Evolutionary conservation across 768 basidiomycete species (phyloP).

Genomic region (Collybiopsis luxurians): DNA sequence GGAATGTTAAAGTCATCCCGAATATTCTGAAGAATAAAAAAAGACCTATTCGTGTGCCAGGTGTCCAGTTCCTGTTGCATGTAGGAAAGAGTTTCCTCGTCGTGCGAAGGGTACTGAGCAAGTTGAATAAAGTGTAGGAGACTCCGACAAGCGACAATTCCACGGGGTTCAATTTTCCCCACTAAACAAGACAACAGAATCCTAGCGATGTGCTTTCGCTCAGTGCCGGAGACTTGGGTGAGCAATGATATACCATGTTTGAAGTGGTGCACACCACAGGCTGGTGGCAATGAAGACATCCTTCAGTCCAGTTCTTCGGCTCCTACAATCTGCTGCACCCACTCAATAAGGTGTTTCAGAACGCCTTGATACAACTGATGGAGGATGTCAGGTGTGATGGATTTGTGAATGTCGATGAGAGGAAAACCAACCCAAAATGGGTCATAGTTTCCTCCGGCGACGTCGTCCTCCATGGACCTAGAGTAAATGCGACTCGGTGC

Average conservation of each 20-base stretch:
- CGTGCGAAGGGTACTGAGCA: slow-evolving; percentile 13
- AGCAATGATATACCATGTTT: slow-evolving; percentile 33
- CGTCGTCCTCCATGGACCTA: neutral
- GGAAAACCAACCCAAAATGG: slow-evolving; percentile 44
- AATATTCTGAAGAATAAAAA: slow-evolving; percentile 14
- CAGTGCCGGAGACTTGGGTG: slow-evolving; percentile 34
- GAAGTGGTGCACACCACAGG: slow-evolving; percentile 30
- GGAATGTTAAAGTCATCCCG: slow-evolving; percentile 24
- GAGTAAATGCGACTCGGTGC: neutral
- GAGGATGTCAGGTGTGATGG: slow-evolving; percentile 44
- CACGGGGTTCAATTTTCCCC: neutral
- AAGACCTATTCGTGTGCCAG: slow-evolving; percentile 20
- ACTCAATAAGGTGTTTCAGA: slow-evolving; percentile 39
- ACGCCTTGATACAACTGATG: slow-evolving; percentile 50
- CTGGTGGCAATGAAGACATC: slow-evolving; percentile 26
- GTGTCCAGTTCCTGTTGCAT: slow-evolving; percentile 12
- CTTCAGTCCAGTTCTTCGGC: slow-evolving; percentile 34
- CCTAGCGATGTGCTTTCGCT: slow-evolving; percentile 26
- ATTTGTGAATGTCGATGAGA: slow-evolving; percentile 34
- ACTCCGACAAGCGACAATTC: slow-evolving; percentile 17
- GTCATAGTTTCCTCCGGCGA: neutral
- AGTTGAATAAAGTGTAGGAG: slow-evolving; percentile 33
- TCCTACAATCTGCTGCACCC: slow-evolving; percentile 24
- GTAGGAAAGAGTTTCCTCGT: slow-evolving; percentile 11
- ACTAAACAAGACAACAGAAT: slow-evolving; percentile 23